Conservation (phyloP, 1,284 basidiomycete species). For the Anthracocystis walkeri region DNA sequence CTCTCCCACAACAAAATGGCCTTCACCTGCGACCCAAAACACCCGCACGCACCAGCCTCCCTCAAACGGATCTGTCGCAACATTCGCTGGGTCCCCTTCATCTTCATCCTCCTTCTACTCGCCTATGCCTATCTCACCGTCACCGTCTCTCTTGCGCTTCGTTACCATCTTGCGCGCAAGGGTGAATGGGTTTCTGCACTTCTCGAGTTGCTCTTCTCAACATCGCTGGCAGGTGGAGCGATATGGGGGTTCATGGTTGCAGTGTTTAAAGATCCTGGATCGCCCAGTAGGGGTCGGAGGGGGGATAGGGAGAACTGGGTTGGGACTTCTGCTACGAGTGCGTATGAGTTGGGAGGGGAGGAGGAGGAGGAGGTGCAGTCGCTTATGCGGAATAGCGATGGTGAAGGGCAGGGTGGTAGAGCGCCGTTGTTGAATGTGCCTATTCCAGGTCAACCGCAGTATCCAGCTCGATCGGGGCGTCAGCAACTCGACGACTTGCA, state of each 20-base stretch:
- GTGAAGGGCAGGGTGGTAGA: not conserved
- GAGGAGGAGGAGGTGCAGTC: constrained; percentile 30
- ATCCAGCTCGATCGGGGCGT: constrained; percentile 51
- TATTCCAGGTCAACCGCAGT: constrained; percentile 52
- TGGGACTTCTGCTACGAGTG: constrained; percentile 5
- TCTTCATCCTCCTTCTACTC: constrained; percentile 46
- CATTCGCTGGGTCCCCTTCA: constrained; percentile 42
- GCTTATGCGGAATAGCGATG: constrained; percentile 15
- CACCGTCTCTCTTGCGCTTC: constrained; percentile 40
- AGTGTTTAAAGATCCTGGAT: constrained; percentile 48
- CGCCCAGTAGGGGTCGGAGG: constrained; percentile 7
- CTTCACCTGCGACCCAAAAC: constrained; percentile 50
- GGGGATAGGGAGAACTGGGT: constrained; percentile 22
- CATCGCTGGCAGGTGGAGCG: constrained; percentile 44
- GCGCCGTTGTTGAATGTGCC: constrained; percentile 43
- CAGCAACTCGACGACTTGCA: constrained; percentile 49
- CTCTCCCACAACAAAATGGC: constrained; percentile 14
- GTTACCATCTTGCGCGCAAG: constrained; percentile 31
- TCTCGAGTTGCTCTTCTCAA: constrained; percentile 39
- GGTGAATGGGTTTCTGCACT: constrained; percentile 30
- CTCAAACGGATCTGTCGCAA: constrained; percentile 35
- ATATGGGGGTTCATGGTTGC: constrained; percentile 51
- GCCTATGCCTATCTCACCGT: constrained; percentile 48
- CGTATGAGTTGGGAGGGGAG: constrained; percentile 24
- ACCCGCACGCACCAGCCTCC: constrained; percentile 28